Evolutionary conservation across 768 basidiomycete species (phyloP).

Genomic region (Paxillus ammoniavirescens): DNA sequence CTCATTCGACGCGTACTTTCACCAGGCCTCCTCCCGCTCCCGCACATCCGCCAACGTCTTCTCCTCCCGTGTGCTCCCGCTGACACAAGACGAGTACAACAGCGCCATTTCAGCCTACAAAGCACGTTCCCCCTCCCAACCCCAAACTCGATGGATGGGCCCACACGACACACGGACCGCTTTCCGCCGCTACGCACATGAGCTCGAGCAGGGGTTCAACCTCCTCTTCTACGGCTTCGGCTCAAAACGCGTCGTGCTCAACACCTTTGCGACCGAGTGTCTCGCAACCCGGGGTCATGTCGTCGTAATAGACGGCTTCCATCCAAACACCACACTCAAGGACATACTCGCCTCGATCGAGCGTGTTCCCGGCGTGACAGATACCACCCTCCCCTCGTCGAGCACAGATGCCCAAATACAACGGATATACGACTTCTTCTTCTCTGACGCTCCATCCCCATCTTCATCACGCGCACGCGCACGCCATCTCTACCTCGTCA

Average conservation of each 20-base stretch:
- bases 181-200: constrained; percentile 62
- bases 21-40: constrained; percentile 54
- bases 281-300: constrained; percentile 67
- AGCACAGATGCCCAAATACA: constrained; percentile 61
- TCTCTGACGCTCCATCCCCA: constrained; percentile 19
- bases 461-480: constrained; percentile 10
- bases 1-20: constrained; percentile 86
- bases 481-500: constrained; percentile 66
- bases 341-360: constrained; percentile 68
- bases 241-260: constrained; percentile 76
- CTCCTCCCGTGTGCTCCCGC: constrained; percentile 68
- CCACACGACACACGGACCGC: constrained; percentile 23
- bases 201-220: constrained; percentile 84
- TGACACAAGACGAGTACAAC: constrained; percentile 63
- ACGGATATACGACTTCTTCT: constrained; percentile 65
- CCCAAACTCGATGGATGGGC: constrained; percentile 22
- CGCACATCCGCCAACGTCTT: constrained; percentile 81
- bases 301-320: constrained; percentile 76
- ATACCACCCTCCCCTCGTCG: not conserved
- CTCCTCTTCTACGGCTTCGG: constrained; percentile 87
- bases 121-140: not conserved
- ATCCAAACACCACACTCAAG: constrained; percentile 63
- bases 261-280: constrained; percentile 62
- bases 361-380: constrained; percentile 24
- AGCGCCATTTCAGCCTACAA: constrained; percentile 27